Conservation (phyloP, 2,329 filamentous ascomycete genomes). For the Claviceps sp. region DNA sequence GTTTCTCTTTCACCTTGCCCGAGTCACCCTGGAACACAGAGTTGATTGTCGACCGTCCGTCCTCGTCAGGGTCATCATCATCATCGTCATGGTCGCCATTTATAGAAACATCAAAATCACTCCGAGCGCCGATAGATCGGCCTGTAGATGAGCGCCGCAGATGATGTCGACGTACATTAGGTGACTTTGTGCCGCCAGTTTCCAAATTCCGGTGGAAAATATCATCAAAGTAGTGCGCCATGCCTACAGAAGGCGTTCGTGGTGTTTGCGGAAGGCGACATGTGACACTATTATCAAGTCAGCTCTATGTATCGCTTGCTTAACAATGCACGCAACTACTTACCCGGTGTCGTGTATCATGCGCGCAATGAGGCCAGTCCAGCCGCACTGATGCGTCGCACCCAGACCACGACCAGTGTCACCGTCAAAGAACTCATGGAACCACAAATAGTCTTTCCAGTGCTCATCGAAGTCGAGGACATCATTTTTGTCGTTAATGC, state of each 20-base stretch:
- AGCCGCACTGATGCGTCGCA: conserved; percentile 88
- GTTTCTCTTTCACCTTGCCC: conserved; percentile 33
- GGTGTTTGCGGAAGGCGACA: conserved; percentile 90
- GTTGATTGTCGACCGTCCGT: conserved; percentile 19
- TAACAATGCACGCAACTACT: conserved; percentile 21
- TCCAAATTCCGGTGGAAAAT: conserved; percentile 43
- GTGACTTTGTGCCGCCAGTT: conserved; percentile 22
- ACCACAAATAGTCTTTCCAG: conserved; percentile 80
- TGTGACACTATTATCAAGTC: conserved; percentile 47
- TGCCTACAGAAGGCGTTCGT: conserved; percentile 68
- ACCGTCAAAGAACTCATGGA: conserved; percentile 95
- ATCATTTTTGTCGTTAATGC: conserved; percentile 76
- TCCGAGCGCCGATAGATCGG: conserved; percentile 71
- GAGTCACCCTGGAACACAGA: conserved; percentile 22
- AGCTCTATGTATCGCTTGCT: background rate
- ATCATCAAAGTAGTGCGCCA: conserved; percentile 93
- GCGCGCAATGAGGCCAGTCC: conserved; percentile 90
- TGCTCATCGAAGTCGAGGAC: conserved; percentile 80
- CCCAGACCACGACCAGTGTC: conserved; percentile 81
- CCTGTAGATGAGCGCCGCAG: conserved; percentile 69
- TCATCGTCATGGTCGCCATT: conserved; percentile 37
- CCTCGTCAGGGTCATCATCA: conserved; percentile 11
- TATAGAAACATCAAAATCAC: conserved; percentile 52
- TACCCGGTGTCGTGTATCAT: conserved; percentile 97
- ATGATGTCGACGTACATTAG: conserved; percentile 27